phyloP scores from a whole-genome alignment of 163 green algal genomes.

The Chlorella variabilis region DNA sequence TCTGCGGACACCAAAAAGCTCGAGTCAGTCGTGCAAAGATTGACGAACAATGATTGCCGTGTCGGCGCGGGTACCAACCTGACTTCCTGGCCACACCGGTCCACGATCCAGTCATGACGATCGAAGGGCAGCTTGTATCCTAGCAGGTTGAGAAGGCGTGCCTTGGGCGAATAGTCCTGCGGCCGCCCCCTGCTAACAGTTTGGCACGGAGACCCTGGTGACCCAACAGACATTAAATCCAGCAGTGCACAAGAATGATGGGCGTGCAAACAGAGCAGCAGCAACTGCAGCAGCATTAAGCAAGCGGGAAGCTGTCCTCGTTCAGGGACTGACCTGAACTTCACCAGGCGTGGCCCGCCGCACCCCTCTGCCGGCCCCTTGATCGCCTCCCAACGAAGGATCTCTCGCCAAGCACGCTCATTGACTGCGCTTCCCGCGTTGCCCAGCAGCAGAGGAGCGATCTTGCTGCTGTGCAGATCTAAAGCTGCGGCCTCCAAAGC shows the following conservation, averaged over 20 bases:
- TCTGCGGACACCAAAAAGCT: constrained; percentile 2
- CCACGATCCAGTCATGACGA: constrained; percentile 95
- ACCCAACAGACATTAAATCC: no score
- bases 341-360: constrained; percentile 67
- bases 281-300: no score
- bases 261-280: no score
- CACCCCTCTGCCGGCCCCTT: constrained; percentile 54
- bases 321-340: constrained; percentile 60
- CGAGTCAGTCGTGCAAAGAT: no score
- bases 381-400: constrained; percentile 77
- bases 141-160: constrained; percentile 89
- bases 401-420: constrained; percentile 87
- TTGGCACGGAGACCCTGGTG: no score
- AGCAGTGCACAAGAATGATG: no score
- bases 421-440: constrained; percentile 70
- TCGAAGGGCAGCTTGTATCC: constrained; percentile 95
- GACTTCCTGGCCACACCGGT: constrained; percentile 84
- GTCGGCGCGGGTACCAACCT: constrained; percentile 25
- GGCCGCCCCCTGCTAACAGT: constrained; percentile 63
- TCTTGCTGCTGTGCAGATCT: not conserved
- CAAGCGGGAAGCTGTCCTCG: not conserved
- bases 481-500: not conserved
- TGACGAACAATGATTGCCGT: not conserved
- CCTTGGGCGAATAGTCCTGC: constrained; percentile 90
- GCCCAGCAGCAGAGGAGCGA: not conserved